Percentiles rank a stretch among this genome's conserved stretches.
phyloP scores from a whole-genome alignment of 192 early-diverging fungal species.

The Podila minutissima region DNA sequence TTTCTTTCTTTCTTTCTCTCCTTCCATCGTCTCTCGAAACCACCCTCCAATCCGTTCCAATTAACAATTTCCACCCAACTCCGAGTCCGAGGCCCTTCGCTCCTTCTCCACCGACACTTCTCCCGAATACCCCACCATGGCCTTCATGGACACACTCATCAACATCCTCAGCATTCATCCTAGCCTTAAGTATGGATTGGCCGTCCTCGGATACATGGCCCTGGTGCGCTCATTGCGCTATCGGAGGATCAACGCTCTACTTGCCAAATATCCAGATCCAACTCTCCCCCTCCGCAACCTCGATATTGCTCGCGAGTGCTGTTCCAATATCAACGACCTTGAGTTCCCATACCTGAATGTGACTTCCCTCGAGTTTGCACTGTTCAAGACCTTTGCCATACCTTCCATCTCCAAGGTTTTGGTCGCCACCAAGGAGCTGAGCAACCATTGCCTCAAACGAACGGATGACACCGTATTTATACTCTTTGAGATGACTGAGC shows the following conservation, averaged over 20 bases:
- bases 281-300: constrained; percentile 21
- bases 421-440: constrained; percentile 32
- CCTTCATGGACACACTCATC: constrained; percentile 1
- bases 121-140: background rate
- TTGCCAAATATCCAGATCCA: constrained; percentile 47
- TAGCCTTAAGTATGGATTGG: constrained; percentile 1
- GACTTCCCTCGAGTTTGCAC: constrained; percentile 46
- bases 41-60: background rate
- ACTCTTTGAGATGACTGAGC: constrained; percentile 41
- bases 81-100: background rate
- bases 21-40: background rate
- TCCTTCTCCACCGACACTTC: background rate
- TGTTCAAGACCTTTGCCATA: constrained; percentile 54
- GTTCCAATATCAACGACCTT: background rate
- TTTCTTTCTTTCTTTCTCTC: background rate
- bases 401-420: constrained; percentile 52
- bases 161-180: constrained; percentile 1
- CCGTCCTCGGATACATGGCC: constrained; percentile 9
- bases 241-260: constrained; percentile 26
- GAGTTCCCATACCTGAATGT: constrained; percentile 14
- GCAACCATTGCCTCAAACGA: constrained; percentile 15
- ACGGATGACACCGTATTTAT: constrained; percentile 51
- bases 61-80: background rate
- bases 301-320: constrained; percentile 32
- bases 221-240: constrained; percentile 36